A percentile compares a stretch with the other conserved stretches of the same genome.
Evolutionary conservation across 768 basidiomycete genomes (phyloP).

Genomic region (Porphyrellus cyaneotinctus): DNA sequence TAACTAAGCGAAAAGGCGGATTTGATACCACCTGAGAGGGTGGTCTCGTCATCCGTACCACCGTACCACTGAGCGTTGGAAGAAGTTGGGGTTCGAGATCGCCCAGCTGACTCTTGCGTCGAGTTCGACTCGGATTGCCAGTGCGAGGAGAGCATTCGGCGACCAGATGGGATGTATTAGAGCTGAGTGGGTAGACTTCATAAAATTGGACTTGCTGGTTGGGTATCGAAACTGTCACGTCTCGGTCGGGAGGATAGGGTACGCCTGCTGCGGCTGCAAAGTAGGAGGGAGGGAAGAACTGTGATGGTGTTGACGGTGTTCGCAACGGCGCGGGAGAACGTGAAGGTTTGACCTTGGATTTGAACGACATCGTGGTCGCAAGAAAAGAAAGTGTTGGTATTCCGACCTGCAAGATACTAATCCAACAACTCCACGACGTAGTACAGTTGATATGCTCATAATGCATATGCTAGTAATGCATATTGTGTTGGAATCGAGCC

Average conservation of each 20-base stretch:
- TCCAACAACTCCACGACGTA: no score
- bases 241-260: slow-evolving; percentile 15
- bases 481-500: no score
- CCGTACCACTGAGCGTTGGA: slow-evolving; percentile 67
- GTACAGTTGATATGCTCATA: no score
- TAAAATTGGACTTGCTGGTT: slow-evolving; percentile 1
- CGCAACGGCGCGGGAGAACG: slow-evolving; percentile 40
- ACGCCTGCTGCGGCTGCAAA: slow-evolving; percentile 51
- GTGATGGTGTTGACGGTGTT: slow-evolving; percentile 29
- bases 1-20: slow-evolving; percentile 4
- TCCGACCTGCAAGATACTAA: no score
- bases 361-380: slow-evolving; percentile 9
- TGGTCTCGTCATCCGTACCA: slow-evolving; percentile 67
- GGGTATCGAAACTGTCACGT: no score
- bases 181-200: slow-evolving; percentile 11
- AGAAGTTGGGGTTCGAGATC: slow-evolving; percentile 61
- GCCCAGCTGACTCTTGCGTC: slow-evolving; percentile 40
- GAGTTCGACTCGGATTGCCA: slow-evolving; percentile 2
- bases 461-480: no score
- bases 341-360: slow-evolving; percentile 32
- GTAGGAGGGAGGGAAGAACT: slow-evolving; percentile 52
- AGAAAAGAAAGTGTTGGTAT: no score
- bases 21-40: slow-evolving; percentile 32
- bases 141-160: slow-evolving; percentile 6
- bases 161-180: slow-evolving; percentile 2